Conservation (phyloP, 495 filamentous ascomycete species). For the Pyronema omphalodes region DNA sequence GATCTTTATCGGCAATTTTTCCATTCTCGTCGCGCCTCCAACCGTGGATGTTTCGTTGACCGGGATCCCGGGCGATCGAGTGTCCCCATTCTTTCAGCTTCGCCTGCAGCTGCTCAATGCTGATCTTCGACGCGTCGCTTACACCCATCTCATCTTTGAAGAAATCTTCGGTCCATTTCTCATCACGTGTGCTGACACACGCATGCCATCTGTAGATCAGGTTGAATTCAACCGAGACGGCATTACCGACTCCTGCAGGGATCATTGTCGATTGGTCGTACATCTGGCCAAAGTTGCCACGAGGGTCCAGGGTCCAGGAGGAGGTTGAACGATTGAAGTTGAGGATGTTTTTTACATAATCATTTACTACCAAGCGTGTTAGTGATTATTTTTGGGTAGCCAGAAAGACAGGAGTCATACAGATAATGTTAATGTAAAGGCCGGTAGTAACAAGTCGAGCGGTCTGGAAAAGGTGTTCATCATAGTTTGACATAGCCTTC, state of each 20-base stretch:
- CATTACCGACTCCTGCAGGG: constrained; percentile 37
- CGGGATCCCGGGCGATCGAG: constrained; percentile 32
- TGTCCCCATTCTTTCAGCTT: constrained; percentile 35
- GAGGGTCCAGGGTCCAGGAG: constrained; percentile 23
- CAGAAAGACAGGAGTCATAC: neutral
- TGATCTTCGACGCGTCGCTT: constrained; percentile 34
- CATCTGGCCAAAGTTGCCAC: constrained; percentile 12
- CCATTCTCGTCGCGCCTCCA: constrained; percentile 37
- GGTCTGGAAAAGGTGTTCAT: constrained; percentile 27
- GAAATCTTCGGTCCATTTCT: constrained; percentile 44
- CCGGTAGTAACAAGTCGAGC: constrained; percentile 12
- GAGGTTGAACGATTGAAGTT: constrained; percentile 9
- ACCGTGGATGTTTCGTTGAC: constrained; percentile 38
- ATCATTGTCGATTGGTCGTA: constrained; percentile 10
- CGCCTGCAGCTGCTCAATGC: constrained; percentile 33
- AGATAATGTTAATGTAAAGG: constrained; percentile 27
- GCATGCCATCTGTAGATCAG: constrained; percentile 58
- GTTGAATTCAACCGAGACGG: constrained; percentile 55
- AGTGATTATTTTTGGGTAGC: neutral
- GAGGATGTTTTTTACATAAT: constrained; percentile 20
- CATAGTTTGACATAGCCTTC: constrained; percentile 3
- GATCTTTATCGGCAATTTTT: constrained; percentile 41
- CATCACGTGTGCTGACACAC: constrained; percentile 41
- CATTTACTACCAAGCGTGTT: constrained; percentile 14
- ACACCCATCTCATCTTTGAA: constrained; percentile 34